Evolutionary conservation across 495 filamentous ascomycete genomes (phyloP).

Genomic region (Neohortaea acidophila): DNA sequence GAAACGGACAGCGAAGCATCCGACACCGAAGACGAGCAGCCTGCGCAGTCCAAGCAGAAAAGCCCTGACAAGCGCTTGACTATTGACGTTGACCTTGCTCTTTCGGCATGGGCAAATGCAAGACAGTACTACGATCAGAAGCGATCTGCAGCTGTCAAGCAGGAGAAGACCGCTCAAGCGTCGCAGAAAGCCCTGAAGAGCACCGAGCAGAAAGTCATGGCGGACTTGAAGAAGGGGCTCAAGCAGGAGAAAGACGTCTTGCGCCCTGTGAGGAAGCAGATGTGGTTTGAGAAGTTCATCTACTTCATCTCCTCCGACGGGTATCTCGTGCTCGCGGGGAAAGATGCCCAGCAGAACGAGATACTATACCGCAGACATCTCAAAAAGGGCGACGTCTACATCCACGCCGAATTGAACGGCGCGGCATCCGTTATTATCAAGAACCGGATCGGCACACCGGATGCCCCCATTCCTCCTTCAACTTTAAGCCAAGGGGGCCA

Average conservation of each 20-base stretch:
- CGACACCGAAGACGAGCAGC: conserved; percentile 39
- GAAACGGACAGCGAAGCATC: conserved; percentile 51
- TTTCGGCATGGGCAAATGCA: conserved; percentile 77
- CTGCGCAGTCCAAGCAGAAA: conserved; percentile 22
- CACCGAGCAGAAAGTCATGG: conserved; percentile 70
- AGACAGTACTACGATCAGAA: conserved; percentile 83
- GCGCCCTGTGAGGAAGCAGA: conserved; percentile 60
- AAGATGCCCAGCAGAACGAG: conserved; percentile 82
- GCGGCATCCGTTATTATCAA: conserved; percentile 73
- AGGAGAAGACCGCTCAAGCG: conserved; percentile 69
- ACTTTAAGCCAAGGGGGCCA: conserved; percentile 83
- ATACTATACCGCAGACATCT: conserved; percentile 73
- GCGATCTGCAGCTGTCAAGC: conserved; percentile 65
- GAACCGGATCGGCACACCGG: conserved; percentile 56
- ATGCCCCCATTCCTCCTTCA: conserved; percentile 77
- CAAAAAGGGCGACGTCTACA: conserved; percentile 76
- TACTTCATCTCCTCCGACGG: conserved; percentile 95
- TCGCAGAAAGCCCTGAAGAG: conserved; percentile 76
- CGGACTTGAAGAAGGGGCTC: conserved; percentile 69
- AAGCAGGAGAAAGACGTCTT: conserved; percentile 87
- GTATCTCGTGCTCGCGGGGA: conserved; percentile 74
- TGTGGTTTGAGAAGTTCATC: conserved; percentile 94
- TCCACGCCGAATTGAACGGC: conserved; percentile 79
- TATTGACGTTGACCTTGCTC: conserved; percentile 70
- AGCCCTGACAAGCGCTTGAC: conserved; percentile 37